Evolutionary conservation across 345 rosid genomes (phyloP), one percentile per base, ranked within the genome.

Genomic region (Aquilaria yunnanensis): DNA sequence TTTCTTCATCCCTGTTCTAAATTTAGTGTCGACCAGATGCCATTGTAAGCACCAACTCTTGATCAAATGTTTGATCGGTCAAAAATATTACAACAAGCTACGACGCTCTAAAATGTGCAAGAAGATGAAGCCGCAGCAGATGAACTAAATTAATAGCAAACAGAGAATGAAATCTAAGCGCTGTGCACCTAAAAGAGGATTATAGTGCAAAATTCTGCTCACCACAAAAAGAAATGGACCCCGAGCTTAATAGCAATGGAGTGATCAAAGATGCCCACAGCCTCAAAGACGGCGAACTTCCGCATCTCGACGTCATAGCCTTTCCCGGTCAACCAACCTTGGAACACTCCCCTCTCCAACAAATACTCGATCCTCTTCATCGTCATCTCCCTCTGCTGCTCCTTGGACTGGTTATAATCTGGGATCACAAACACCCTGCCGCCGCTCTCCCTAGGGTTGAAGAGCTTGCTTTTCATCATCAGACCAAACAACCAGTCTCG

Each of bases 191-290:
- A 23, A 23, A 23, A 23, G 23, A 23, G 23, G 23, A 23, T 23
- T 23, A 23, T 23, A 8, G 2, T 10, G 9, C 9, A 47, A 10
- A 3, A 12, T 11, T 32, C 3, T 10, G 13, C 14, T 41, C 68
- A 89, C 96, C 96, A 90, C 64, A 90, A 74, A 71, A 79, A 80
- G 85, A 83, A 88, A 66, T 94, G 97, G 71, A 90, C 99, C 14
- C 96, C 97, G 50, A 83, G 51, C 78, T 86, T 93, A 47, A 83
- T 72, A 7, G 79, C 72, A 51, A 90, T 68, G 31, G 97, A 88
- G 62, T 90, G 96, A 72, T 93, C 98, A 56, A 41, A 93, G 2
- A 83, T 79, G 46, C 70, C 70, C 9, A 72, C 12, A 59, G 80
- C 86, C 63, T 93, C 98, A 6, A 67, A 70, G 57, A 77, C 23